Base-by-base conservation (phyloP, 2,329 filamentous ascomycete species). In the Botrytis galanthina region DNA sequence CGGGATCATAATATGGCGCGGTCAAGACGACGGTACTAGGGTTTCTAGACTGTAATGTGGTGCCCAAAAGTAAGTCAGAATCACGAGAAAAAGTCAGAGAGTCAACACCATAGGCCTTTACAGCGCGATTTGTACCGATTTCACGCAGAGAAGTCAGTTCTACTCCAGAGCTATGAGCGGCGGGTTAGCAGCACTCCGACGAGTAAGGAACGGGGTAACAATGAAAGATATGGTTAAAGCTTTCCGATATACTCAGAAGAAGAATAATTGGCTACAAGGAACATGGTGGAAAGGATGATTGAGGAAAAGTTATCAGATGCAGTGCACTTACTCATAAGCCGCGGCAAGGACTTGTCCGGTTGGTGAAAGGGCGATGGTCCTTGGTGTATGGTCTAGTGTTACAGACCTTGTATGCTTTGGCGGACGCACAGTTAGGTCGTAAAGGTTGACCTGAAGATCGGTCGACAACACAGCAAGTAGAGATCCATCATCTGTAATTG, bases 361-460 rank as follows among this genome's bases (percentile, higher is more conserved):
- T 1, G 94, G 93, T 0, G 94, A 95, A 44, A 97, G 84, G 26
- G 92, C 91, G 76, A 97, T 92, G 22, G 93, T 90, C 72, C 91
- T 89, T 14, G 94, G 93, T 72, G 89, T 88, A 81, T 96, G 91
- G 78, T 95, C 92, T 75, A 97, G 86, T 63, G 92, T 88, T 73
- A 97, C 87, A 46, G 92, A 92, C 79, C 92, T 90, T n/a, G 88
- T 88, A 75, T 92, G 88, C 78, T 89, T 90, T 26, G 92, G 92
- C 62, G 91, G 90, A 8, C 85, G 84, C 71, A 86, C 81, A 5
- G 85, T 84, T 37, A 97, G 86, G 77, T 92, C 88, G 81, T 97
- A 97, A n/a, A 97, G 83, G 78, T 97, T 93, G 75, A 97, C 91
- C 81, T 95, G 92, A 84, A 95, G 92, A 76, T 93, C 92, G 9